Percentiles rank a stretch among this genome's conserved stretches.
These are phyloP conservation scores for Nothophaeocryptopus gaeumannii DNA, from an alignment of 2,329 filamentous ascomycete species.

Conservation along the genomic window DNA sequence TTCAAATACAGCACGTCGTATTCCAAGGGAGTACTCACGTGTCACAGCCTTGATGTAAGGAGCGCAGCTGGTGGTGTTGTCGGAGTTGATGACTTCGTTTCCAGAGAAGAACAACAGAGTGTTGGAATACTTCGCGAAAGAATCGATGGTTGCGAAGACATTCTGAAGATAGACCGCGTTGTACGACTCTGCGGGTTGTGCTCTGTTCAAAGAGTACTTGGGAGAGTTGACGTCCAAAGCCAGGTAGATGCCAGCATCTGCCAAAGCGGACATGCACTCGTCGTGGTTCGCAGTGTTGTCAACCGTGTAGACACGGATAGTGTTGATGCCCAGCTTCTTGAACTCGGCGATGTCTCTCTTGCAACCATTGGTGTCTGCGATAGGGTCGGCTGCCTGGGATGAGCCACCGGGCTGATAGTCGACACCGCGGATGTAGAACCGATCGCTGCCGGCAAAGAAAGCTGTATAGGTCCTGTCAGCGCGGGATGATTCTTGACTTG, in stretches of 20 bases:
- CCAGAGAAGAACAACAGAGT: constrained; percentile 80
- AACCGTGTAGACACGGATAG: constrained; percentile 86
- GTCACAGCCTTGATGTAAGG: constrained; percentile 72
- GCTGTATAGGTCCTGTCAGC: constrained; percentile 43
- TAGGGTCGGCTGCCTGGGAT: constrained; percentile 66
- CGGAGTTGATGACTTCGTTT: constrained; percentile 68
- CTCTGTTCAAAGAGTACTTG: constrained; percentile 81
- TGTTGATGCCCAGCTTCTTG: constrained; percentile 84
- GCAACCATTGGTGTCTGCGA: constrained; percentile 68
- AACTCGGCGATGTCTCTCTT: constrained; percentile 77
- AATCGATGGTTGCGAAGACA: constrained; percentile 84
- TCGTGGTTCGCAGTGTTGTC: constrained; percentile 83
- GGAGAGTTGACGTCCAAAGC: constrained; percentile 91
- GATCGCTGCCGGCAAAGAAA: constrained; percentile 61
- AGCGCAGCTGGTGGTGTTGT: constrained; percentile 60
- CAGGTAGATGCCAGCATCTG: constrained; percentile 85
- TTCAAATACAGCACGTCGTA: no score
- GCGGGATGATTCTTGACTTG: not conserved
- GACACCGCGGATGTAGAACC: constrained; percentile 61
- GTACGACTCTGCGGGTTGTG: constrained; percentile 71
- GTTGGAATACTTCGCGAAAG: constrained; percentile 79
- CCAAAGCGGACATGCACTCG: constrained; percentile 77
- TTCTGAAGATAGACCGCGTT: constrained; percentile 81
- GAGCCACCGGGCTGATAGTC: constrained; percentile 58
- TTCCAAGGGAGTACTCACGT: constrained; percentile 38